Conservation (phyloP, 1,139 yeast genomes). For the Kodamaea sp. region DNA sequence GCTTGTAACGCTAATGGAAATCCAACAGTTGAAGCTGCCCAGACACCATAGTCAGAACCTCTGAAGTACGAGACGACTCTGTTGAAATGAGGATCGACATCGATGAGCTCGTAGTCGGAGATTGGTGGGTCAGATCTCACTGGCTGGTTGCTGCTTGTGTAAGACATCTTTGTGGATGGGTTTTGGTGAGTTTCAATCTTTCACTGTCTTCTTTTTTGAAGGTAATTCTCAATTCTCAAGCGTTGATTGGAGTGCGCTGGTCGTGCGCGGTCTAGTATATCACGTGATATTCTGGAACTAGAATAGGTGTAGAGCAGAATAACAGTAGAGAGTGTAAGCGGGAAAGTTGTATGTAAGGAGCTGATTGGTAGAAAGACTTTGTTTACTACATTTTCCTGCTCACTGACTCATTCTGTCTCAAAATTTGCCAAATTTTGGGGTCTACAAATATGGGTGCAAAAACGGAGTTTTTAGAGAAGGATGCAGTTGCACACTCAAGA, state of each 20-base stretch:
- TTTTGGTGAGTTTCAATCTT: slow-evolving; percentile 9
- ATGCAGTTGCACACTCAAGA: no score
- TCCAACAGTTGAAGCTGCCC: slow-evolving; percentile 69
- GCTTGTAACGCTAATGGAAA: slow-evolving; percentile 60
- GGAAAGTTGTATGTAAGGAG: no score
- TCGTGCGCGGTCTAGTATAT: no score
- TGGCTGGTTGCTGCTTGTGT: slow-evolving; percentile 42
- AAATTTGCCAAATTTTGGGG: no score
- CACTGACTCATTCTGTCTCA: no score
- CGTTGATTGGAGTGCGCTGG: slow-evolving; percentile 31
- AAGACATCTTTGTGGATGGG: slow-evolving; percentile 35
- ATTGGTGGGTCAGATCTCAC: slow-evolving; percentile 46
- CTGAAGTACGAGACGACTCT: slow-evolving; percentile 77
- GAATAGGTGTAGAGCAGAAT: no score
- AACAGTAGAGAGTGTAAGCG: no score
- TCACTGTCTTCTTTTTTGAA: slow-evolving; percentile 11
- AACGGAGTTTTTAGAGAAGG: no score
- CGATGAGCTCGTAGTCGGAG: slow-evolving; percentile 59
- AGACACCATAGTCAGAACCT: slow-evolving; percentile 60
- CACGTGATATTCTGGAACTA: no score
- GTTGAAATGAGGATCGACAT: slow-evolving; percentile 74
- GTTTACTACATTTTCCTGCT: no score
- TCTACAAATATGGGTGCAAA: no score
- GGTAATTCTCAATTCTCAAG: slow-evolving; percentile 24
- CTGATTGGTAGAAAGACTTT: no score